Evolutionary conservation across 495 filamentous ascomycete genomes (phyloP), one percentile per base, ranked within the genome.

Genomic region (Mytilinidion resinicola): DNA sequence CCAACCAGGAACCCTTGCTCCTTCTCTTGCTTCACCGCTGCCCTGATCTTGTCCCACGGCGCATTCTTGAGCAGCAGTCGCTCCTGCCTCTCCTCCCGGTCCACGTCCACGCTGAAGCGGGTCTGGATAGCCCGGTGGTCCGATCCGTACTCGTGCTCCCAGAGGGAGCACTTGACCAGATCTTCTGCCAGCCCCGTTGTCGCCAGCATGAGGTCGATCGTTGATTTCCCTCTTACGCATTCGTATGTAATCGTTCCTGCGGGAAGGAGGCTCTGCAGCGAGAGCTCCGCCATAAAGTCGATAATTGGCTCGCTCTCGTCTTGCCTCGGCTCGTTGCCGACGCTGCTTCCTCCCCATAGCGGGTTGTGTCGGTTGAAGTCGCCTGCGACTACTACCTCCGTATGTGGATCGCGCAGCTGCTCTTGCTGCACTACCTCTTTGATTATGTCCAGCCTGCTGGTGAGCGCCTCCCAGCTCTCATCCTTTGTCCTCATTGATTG

Each of bases 281-380:
- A 44, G 44, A 62, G 63, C 36, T 73, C 63, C 41, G 57, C 69
- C 53, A 73, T 74, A 35, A 73, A 55, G 42, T 74, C 60, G 39
- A 75, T 71, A 44, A 73, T 71, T 42, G 56, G 62, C 51, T 67
- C 69, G 38, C 68, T 71, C 60, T 75, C 67, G 20, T 69, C 71
- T 39, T 73, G 65, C 34, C 56, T 60, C 19, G 21, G 49, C 30
- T 47, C 20, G 39, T 43, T 52, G n/a, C 61, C 61, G 38, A 74
- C 61, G 12, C 66, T 53, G 51, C 72, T 70, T 65, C 69, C 71
- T 65, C 70, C 72, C 70, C 60, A 76, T 10, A 74, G 63, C 56
- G 67, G 64, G 49, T n/a, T n/a, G n/a, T n/a, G n/a, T n/a, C n/a
- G n/a, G n/a, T n/a, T n/a, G n/a, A 72, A 72, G 64, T 74, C 68